phyloP scores from a whole-genome alignment of 176 grass and related monocot genomes.

The Lolium perenne region DNA sequence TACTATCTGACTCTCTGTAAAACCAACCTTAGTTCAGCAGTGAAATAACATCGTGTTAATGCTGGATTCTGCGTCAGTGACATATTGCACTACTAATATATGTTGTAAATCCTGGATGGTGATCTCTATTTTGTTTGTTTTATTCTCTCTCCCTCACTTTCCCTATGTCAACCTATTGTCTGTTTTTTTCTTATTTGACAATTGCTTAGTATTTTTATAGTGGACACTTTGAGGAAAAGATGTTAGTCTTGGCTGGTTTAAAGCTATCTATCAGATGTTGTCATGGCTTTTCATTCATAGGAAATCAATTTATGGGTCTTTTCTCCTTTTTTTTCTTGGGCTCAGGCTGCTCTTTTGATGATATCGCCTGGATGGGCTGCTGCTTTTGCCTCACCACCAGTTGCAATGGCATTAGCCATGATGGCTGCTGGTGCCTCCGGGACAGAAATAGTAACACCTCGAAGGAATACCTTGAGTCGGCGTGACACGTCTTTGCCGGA shows the following conservation, averaged over 20 bases:
- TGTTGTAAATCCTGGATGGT: slow-evolving; percentile 1
- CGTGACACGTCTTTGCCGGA: slow-evolving; percentile 76
- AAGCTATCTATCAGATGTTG: slow-evolving; percentile 27
- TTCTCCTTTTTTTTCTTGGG: slow-evolving; percentile 24
- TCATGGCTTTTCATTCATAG: slow-evolving; percentile 18
- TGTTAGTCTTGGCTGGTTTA: slow-evolving; percentile 15
- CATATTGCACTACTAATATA: slow-evolving; percentile 6
- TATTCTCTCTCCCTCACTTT: not conserved
- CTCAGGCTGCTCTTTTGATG: slow-evolving; percentile 83
- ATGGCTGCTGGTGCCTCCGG: slow-evolving; percentile 95
- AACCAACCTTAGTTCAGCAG: slow-evolving; percentile 12
- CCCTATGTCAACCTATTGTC: not conserved
- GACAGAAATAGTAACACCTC: slow-evolving; percentile 72
- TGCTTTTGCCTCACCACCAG: slow-evolving; percentile 98
- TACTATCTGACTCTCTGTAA: slow-evolving; percentile 43
- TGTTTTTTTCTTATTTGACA: slow-evolving; percentile 20
- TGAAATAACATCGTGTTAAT: slow-evolving; percentile 32
- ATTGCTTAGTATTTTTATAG: not conserved
- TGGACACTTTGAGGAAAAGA: slow-evolving; percentile 4
- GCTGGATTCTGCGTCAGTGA: not conserved
- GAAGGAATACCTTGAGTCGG: slow-evolving; percentile 67
- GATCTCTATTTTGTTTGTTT: slow-evolving; percentile 30
- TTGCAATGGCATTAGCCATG: slow-evolving; percentile 98
- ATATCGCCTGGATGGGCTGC: slow-evolving; percentile 96
- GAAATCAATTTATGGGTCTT: slow-evolving; percentile 26